Base-by-base conservation (phyloP, 2,329 filamentous ascomycete species). In the Ophidiomyces ophidiicola region DNA sequence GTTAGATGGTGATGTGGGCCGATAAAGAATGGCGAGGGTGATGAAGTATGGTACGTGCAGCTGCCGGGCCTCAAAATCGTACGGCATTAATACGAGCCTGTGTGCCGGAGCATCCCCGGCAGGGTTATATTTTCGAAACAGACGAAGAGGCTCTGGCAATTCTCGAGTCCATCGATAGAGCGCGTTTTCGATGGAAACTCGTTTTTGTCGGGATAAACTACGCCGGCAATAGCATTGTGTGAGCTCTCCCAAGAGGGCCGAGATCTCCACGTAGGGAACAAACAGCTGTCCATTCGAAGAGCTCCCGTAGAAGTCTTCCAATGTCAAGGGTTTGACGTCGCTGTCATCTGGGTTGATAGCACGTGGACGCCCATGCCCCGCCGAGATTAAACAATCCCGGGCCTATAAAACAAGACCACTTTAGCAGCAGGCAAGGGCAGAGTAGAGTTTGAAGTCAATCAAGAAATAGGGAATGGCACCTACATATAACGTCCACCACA, bases 401-500 rank as follows among this genome's bases (percentile, higher is more conserved):
- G 55, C 51, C 56, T 59, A 17, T 29, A 36, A 19, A 6, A 20
- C 8, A n/a, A 3, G 1, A 24, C 24, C 23, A 23, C 21, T 10
- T 11, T 26, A 8, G 24, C 12, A 10, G 24, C 12, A 10, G 12
- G 24, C 2, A 28, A 10, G 12, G 2, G 24, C 10, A 28, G 24
- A 12, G 12, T 12, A 12, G 11, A 6, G 18, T 12, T 14, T n/a
- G n/a, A n/a, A n/a, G 12, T 8, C 11, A 21, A 38, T 14, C 8
- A 32, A 34, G n/a, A 15, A 10, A 34, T 23, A 33, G 26, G 17
- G 32, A 23, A 23, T 3, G 11, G 32, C 17, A 46, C 60, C 51
- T 36, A 62, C 60, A 29, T 61, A 60, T 12, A 66, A 45, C 12
- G 59, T 61, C 63, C 63, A 66, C 62, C 62, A 66, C 6, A 66